Base-by-base conservation (phyloP, 805 yeast genomes). In the Cyberlindnera saturnus region DNA sequence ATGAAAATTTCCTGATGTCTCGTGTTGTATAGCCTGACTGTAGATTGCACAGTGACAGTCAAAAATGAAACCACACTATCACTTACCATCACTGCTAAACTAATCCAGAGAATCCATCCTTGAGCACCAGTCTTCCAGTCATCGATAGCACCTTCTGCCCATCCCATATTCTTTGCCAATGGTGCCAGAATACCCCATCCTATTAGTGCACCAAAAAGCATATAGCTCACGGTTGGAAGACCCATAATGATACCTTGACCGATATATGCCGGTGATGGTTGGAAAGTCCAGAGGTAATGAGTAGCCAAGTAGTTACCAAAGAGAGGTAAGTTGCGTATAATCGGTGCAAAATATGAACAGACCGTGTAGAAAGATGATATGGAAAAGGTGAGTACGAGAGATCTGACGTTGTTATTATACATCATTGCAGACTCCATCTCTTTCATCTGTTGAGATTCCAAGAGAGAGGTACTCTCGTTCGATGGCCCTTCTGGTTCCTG, bases 191-290 rank as follows among this genome's bases (percentile, higher is more conserved):
- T 64, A 0, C 77, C 96, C 99, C 99, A 91, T 0, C 99, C 99
- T 5, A 90, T 57, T 1, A 91, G 49, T 18, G 95, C 81, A 3
- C 99, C 99, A 52, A 88, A 74, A 34, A 91, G 65, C 99, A 91
- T 91, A 49, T 89, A 85, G 9, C 87, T 73, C 0, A 89, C 95
- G 0, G 98, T 89, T 2, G 90, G 86, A 7, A 89, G 67, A 0
- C 99, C 99, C 99, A 91, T 91, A 44, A 91, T 91, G 34, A 93
- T 88, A 4, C 99, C 99, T 63, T 91, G 99, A 3, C 99, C 99
- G 31, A 93, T 75, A 60, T 91, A 91, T 0, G 98, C 98, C 0
- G 99, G 99, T 0, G 96, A 88, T 0, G 96, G 96, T 61, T 93
- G 96, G 46, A 93, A 75, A 46, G 84, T 81, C 93, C 97, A 86